Percentiles rank a stretch among this genome's conserved stretches.
phyloP scores from a whole-genome alignment of 257 asterid species.

The Orobanche coerulescens region DNA sequence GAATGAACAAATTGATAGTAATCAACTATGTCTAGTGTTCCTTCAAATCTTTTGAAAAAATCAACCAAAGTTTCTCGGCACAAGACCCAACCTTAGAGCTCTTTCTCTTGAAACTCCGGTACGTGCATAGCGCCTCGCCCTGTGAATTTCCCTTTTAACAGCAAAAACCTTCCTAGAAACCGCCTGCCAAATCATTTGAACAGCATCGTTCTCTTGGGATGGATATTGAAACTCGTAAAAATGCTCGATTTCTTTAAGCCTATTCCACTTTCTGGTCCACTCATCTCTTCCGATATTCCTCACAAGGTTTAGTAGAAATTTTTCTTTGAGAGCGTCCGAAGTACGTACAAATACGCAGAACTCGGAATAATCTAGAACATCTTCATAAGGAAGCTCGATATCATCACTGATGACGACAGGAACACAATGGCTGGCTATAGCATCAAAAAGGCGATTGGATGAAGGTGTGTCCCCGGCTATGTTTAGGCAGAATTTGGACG shows the following conservation, averaged over 20 bases:
- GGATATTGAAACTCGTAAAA: slow-evolving; percentile 44
- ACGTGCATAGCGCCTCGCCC: slow-evolving; percentile 22
- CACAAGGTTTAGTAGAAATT: slow-evolving; percentile 33
- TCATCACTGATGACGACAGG: slow-evolving; percentile 52
- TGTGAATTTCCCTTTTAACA: slow-evolving; percentile 28
- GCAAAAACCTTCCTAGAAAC: slow-evolving; percentile 37
- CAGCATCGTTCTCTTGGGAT: slow-evolving; percentile 43
- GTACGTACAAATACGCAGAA: slow-evolving; percentile 43
- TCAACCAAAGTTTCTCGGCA: slow-evolving; percentile 39
- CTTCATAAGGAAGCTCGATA: slow-evolving; percentile 56
- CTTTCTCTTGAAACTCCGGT: neutral
- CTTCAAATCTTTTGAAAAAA: too few relatives aligned
- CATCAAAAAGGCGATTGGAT: slow-evolving; percentile 60
- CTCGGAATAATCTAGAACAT: slow-evolving; percentile 45
- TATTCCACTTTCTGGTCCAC: slow-evolving; percentile 51
- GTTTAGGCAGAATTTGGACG: slow-evolving; percentile 63
- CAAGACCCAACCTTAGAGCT: slow-evolving; percentile 1
- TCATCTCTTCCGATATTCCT: slow-evolving; percentile 40
- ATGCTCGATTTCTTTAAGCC: slow-evolving; percentile 39
- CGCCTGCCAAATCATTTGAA: slow-evolving; percentile 64
- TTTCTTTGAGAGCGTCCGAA: slow-evolving; percentile 36
- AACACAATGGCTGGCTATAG: slow-evolving; percentile 57
- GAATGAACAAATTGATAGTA: too few relatives aligned
- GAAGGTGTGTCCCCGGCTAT: slow-evolving; percentile 72
- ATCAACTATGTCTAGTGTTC: too few relatives aligned